Evolutionary conservation across 2,329 filamentous ascomycete species (phyloP).

Genomic region (Verticillium klebahnii): DNA sequence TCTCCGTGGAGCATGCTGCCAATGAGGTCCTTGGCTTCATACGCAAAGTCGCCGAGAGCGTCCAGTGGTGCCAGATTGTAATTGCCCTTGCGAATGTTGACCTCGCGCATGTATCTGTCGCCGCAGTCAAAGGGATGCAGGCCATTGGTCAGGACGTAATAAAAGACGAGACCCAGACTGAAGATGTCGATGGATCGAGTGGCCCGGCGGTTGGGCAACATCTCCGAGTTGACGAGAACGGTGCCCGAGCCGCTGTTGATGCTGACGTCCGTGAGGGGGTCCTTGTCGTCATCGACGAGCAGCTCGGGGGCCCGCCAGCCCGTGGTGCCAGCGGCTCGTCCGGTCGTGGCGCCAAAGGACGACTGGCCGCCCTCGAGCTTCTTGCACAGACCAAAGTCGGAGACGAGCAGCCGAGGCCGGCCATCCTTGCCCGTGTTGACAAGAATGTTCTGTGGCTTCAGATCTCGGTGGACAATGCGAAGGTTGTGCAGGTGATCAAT

Average conservation of each 20-base stretch:
- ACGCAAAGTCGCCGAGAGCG: conserved; percentile 74
- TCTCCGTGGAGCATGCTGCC: conserved; percentile 65
- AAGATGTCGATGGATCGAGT: conserved; percentile 98
- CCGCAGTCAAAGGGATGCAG: conserved; percentile 92
- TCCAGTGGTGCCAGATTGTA: conserved; percentile 69
- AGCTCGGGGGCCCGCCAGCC: conserved; percentile 97
- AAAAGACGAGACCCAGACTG: conserved; percentile 95
- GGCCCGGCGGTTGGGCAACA: conserved; percentile 68
- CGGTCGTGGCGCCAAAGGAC: conserved; percentile 90
- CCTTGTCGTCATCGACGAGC: conserved; percentile 67
- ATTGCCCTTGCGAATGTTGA: conserved; percentile 91
- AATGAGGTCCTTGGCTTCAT: conserved; percentile 85
- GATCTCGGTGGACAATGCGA: conserved; percentile 92
- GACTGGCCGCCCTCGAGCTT: conserved; percentile 93
- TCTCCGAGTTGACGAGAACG: conserved; percentile 52
- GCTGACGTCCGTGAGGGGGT: conserved; percentile 44
- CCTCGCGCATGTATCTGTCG: conserved; percentile 90
- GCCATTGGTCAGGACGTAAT: conserved; percentile 93
- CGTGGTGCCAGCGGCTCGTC: conserved; percentile 86
- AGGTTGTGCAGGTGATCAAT: conserved; percentile 85
- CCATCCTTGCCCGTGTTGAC: conserved; percentile 69
- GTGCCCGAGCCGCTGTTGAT: conserved; percentile 58
- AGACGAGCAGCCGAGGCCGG: conserved; percentile 82
- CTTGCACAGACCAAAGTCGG: conserved; percentile 96
- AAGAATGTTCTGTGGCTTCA: conserved; percentile 97